Evolutionary conservation across 331 rosid species (phyloP), one percentile per base, ranked within the genome.

Genomic region (Stylosanthes scabra): DNA sequence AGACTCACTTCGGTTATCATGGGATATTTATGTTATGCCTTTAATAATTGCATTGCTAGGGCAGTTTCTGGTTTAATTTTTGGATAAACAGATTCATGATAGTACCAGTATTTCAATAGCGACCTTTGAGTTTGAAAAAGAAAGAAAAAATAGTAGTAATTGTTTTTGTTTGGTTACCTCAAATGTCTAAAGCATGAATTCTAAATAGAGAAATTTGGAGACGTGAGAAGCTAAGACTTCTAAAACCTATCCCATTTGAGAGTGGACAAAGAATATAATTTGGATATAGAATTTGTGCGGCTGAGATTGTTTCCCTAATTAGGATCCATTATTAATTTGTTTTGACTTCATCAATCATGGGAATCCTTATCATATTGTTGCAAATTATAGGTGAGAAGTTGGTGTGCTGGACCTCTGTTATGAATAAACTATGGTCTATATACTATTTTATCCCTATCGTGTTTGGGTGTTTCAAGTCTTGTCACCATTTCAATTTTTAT

Each of bases 321-420:
- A 10, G 63, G 59, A 74, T 62, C 0, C 9, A 4, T 52, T 52
- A 25, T 52, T 52, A 52, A 52, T 52, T 52, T 52, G 39, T 5
- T 72, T 74, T 69, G 59, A 63, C 77, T 11, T 4, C 34, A 20
- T 13, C 37, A 54, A 41, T 34, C 8, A 4, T 8, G 40, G 52
- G 49, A 44, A 55, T 74, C 63, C 76, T 68, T 80, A 62, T 80
- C 76, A 40, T 29, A 37, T 56, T 47, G 40, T 39, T 55, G 27
- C 44, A 16, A 47, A 65, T 69, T 49, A 8, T 58, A 49, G 74
- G 64, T 63, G 68, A 15, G 77, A 62, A 74, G 71, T 61, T 44
- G 76, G 68, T 74, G 20, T 31, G 28, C 41, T 14, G 46, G 10
- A 52, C 9, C 16, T 52, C 2, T 52, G 13, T 13, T 50, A n/a